These are phyloP conservation scores for Cladosporium cucumerinum DNA, from an alignment of 2,329 filamentous ascomycete species.

Conservation along the genomic window DNA sequence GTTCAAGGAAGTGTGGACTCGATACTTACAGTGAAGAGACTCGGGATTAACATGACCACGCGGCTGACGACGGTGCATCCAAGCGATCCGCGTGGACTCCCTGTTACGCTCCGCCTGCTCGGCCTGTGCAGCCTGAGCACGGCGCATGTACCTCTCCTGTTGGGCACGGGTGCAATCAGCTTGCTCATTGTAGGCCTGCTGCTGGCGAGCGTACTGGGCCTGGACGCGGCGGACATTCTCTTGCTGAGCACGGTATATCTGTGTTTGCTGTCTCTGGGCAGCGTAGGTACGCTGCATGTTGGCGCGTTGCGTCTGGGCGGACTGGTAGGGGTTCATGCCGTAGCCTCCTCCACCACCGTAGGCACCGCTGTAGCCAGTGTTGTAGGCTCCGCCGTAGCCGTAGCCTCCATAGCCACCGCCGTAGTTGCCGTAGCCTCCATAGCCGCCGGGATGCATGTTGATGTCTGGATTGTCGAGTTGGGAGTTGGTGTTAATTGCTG, in stretches of 20 bases:
- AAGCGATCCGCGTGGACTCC: background rate
- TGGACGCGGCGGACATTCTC: background rate
- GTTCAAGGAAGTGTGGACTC: background rate
- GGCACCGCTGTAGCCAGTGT: background rate
- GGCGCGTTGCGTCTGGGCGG: background rate
- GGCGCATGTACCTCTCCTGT: background rate
- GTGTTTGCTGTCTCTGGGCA: background rate
- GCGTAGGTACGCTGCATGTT: background rate
- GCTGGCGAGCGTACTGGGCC: background rate
- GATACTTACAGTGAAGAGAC: background rate
- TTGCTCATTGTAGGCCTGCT: background rate
- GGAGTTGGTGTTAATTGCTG: background rate
- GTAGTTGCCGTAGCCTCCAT: background rate
- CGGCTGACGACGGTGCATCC: background rate
- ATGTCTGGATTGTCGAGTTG: background rate
- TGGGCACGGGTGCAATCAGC: background rate
- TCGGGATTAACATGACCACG: background rate
- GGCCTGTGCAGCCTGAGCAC: background rate
- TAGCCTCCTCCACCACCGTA: background rate
- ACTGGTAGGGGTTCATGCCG: background rate
- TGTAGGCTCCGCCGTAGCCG: background rate
- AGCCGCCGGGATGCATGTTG: constrained; percentile 1
- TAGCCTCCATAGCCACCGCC: background rate
- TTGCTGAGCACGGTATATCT: background rate
- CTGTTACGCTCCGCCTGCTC: background rate